Conservation (phyloP, 345 rosid species). For the Abelmoschus esculentus region DNA sequence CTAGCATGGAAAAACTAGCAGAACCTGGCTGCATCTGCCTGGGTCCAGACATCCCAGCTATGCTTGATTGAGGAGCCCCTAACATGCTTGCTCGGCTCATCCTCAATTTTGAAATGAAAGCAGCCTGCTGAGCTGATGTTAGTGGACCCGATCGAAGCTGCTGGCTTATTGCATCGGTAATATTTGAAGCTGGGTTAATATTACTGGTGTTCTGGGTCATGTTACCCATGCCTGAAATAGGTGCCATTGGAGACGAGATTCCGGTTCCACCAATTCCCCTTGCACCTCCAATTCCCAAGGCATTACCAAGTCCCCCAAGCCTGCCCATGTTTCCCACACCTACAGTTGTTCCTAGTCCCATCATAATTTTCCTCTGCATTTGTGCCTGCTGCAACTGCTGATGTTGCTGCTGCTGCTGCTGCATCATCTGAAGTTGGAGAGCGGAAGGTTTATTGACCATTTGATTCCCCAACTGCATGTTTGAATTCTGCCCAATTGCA, state of each 20-base stretch:
- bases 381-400: slow-evolving; percentile 33
- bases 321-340: slow-evolving; percentile 62
- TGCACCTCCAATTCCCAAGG: slow-evolving; percentile 54
- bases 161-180: slow-evolving; percentile 50
- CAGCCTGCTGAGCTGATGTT: slow-evolving; percentile 19
- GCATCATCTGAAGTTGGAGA: slow-evolving; percentile 65
- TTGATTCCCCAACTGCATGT: slow-evolving; percentile 65
- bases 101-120: slow-evolving; percentile 29
- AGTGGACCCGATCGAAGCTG: slow-evolving; percentile 44
- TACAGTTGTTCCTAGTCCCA: slow-evolving; percentile 57
- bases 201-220: slow-evolving; percentile 60
- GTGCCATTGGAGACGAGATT: slow-evolving; percentile 63
- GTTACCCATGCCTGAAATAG: slow-evolving; percentile 50
- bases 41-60: slow-evolving; percentile 54
- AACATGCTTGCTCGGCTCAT: slow-evolving; percentile 29
- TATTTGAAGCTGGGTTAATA: slow-evolving; percentile 40
- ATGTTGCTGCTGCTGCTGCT: slow-evolving; percentile 39
- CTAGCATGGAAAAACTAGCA: slow-evolving; percentile 53
- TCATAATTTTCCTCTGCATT: slow-evolving; percentile 60
- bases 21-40: slow-evolving; percentile 63
- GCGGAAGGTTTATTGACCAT: slow-evolving; percentile 58
- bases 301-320: slow-evolving; percentile 52
- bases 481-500: slow-evolving; percentile 58
- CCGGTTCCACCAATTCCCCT: slow-evolving; percentile 67
- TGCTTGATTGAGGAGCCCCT: slow-evolving; percentile 57